Conservation (phyloP, 2,329 filamentous ascomycete genomes). For the Didymella exigua region DNA sequence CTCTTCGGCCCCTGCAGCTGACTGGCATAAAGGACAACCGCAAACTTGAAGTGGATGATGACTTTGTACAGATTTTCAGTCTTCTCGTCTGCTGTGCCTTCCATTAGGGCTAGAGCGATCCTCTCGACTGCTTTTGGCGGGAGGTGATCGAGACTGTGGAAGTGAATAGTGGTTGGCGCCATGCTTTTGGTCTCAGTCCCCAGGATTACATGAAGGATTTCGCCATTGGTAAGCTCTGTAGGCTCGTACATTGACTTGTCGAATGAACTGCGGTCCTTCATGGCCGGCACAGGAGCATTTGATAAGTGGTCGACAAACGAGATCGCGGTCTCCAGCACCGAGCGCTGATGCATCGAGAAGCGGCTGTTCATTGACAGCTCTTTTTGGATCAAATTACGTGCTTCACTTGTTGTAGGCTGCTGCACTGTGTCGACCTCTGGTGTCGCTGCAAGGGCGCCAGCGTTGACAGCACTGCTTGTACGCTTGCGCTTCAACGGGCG, state of each 20-base stretch:
- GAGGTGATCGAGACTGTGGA: constrained; percentile 39
- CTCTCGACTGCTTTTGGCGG: constrained; percentile 37
- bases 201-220: constrained; percentile 37
- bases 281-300: constrained; percentile 26
- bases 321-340: constrained; percentile 39
- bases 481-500: constrained; percentile 30
- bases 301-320: constrained; percentile 41
- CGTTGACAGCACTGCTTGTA: constrained; percentile 23
- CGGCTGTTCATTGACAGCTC: constrained; percentile 36
- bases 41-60: constrained; percentile 41
- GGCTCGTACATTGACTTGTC: constrained; percentile 31
- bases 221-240: constrained; percentile 33
- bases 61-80: constrained; percentile 40
- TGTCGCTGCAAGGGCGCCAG: constrained; percentile 12
- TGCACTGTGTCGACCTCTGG: constrained; percentile 26
- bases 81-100: constrained; percentile 35
- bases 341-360: constrained; percentile 35
- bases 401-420: constrained; percentile 32
- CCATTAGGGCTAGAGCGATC: constrained; percentile 38
- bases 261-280: constrained; percentile 33
- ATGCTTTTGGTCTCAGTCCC: constrained; percentile 27
- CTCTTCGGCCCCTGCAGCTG: constrained; percentile 33
- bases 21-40: constrained; percentile 31
- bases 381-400: constrained; percentile 35
- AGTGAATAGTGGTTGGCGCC: constrained; percentile 23